phyloP scores from a whole-genome alignment of 1,284 basidiomycete genomes.

The Marasmius oreades region DNA sequence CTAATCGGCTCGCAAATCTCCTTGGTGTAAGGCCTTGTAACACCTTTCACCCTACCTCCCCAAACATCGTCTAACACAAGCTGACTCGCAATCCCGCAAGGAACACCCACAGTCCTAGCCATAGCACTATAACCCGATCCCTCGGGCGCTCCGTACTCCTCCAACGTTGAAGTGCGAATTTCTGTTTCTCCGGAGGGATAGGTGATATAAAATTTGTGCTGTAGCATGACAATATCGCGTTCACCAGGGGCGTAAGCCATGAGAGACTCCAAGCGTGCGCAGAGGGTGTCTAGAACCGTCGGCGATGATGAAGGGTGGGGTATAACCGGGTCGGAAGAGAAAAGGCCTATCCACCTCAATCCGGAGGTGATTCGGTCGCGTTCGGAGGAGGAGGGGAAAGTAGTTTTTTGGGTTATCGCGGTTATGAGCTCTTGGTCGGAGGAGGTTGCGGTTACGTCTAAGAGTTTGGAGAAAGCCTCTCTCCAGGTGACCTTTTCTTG shows the following conservation, averaged over 20 bases:
- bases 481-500: conserved; percentile 76
- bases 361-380: conserved; percentile 80
- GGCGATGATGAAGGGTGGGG: conserved; percentile 47
- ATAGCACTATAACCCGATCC: conserved; percentile 82
- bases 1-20: conserved; percentile 85
- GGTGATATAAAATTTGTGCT: conserved; percentile 94
- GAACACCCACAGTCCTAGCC: conserved; percentile 89
- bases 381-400: conserved; percentile 72
- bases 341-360: conserved; percentile 91
- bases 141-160: conserved; percentile 82
- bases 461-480: conserved; percentile 78
- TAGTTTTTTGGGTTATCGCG: conserved; percentile 67
- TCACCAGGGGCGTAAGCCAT: conserved; percentile 92
- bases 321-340: conserved; percentile 68
- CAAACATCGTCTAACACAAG: conserved; percentile 79
- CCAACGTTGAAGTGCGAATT: conserved; percentile 89
- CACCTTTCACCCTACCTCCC: conserved; percentile 58
- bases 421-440: conserved; percentile 71
- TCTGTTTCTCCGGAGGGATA: conserved; percentile 82
- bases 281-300: conserved; percentile 81
- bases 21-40: conserved; percentile 88
- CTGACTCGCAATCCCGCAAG: conserved; percentile 91
- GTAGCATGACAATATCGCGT: conserved; percentile 95
- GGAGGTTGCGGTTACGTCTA: conserved; percentile 55
- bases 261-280: conserved; percentile 85